Evolutionary conservation across 345 rosid genomes (phyloP), one percentile per base, ranked within the genome.

Genomic region (Pugionium cornutum): DNA sequence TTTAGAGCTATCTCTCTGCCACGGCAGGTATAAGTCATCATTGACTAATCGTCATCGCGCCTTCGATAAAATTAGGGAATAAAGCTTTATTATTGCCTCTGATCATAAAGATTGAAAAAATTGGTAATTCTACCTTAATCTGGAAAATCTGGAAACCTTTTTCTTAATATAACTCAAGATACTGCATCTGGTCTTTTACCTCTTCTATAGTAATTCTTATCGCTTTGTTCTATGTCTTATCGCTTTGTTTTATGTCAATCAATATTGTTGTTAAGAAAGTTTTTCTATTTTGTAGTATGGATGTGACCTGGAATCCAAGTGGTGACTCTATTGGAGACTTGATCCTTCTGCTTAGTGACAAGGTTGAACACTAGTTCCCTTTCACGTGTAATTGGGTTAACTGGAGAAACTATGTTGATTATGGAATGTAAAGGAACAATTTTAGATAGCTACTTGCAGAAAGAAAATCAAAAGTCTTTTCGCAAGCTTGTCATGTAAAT

Each of bases 251-350:
- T 58, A 39, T 68, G 7, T 40, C 43, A 32, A 53, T 54, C 27
- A 52, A 58, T 58, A 37, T 58, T n/a, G 9, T 58, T 29, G 50
- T 31, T 7, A 46, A 10, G 34, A 29, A 31, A 58, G 7, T 47
- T 68, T 56, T 9, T 46, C 52, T 32, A 26, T 41, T 64, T 58
- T 44, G 56, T 76, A 89, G 95, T 68, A 2, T 70, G 57, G 80
- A 79, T 49, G 81, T 87, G 75, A 74, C 32, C 26, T 90, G 97
- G 97, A 82, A 79, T 71, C 82, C 87, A 25, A 77, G 62, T 55
- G 81, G 77, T 31, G 46, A 72, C 83, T 78, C 87, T 31, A 33
- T 84, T 52, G 80, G 69, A 69, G 86, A 79, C 77, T 66, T 87
- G 78, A 79, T 86, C 5, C 75, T 79, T 66, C 59, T 73, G 39